These are phyloP conservation scores for Colletotrichum sp. DNA, from an alignment of 2,329 filamentous ascomycete species.

Conservation along the genomic window DNA sequence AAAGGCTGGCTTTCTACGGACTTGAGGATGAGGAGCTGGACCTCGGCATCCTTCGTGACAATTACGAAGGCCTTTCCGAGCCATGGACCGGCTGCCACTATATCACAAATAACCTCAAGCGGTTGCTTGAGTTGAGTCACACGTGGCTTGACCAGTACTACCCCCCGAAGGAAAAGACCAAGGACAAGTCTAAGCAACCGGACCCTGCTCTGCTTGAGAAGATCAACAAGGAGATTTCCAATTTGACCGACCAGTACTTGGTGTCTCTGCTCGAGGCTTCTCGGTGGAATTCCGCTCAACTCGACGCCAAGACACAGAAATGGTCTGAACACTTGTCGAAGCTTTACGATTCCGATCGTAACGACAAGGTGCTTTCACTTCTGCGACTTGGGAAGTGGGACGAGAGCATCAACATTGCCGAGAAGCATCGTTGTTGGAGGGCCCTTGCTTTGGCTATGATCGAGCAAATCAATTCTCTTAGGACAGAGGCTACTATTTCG, in stretches of 20 bases:
- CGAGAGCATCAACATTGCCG: slow-evolving; percentile 61
- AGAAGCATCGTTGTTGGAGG: slow-evolving; percentile 60
- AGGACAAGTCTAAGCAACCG: slow-evolving; percentile 34
- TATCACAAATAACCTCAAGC: slow-evolving; percentile 66
- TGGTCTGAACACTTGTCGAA: slow-evolving; percentile 51
- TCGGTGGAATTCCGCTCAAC: slow-evolving; percentile 52
- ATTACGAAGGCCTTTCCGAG: slow-evolving; percentile 74
- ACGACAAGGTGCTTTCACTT: slow-evolving; percentile 57
- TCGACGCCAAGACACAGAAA: slow-evolving; percentile 45
- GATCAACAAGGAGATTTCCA: slow-evolving; percentile 54
- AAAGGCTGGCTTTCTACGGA: slow-evolving; percentile 75
- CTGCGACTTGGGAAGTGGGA: slow-evolving; percentile 63
- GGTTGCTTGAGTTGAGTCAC: slow-evolving; percentile 62
- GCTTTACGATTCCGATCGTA: slow-evolving; percentile 54
- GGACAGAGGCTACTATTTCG: slow-evolving; percentile 16
- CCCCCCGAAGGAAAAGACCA: slow-evolving; percentile 32
- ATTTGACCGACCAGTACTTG: slow-evolving; percentile 60
- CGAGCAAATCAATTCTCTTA: slow-evolving; percentile 51
- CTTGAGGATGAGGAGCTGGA: slow-evolving; percentile 70
- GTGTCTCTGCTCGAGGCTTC: slow-evolving; percentile 58
- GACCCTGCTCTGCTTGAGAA: slow-evolving; percentile 46
- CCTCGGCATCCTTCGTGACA: slow-evolving; percentile 65
- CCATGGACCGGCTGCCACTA: slow-evolving; percentile 83
- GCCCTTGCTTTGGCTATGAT: slow-evolving; percentile 63
- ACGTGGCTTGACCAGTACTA: slow-evolving; percentile 59